Conservation (phyloP, 768 basidiomycete species). For the Leccinum longicurvipes region DNA sequence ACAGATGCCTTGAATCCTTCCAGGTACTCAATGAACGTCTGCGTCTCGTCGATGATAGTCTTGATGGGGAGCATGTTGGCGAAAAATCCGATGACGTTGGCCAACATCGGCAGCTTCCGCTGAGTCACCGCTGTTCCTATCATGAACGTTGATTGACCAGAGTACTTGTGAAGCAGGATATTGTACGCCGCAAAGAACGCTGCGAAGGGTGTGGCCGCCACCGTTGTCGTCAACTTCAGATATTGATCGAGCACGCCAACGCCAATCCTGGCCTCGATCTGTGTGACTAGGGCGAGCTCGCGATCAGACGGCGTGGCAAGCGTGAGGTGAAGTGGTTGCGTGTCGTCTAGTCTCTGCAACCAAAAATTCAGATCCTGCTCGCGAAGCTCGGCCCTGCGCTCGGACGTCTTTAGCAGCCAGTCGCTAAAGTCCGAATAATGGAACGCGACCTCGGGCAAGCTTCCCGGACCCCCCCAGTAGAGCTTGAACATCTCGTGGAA, state of each 20-base stretch:
- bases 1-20: slow-evolving; percentile 21
- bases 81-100: slow-evolving; percentile 29
- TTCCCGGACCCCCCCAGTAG: slow-evolving; percentile 25
- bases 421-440: slow-evolving; percentile 23
- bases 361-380: slow-evolving; percentile 27
- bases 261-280: slow-evolving; percentile 24
- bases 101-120: slow-evolving; percentile 26
- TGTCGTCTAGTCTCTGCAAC: slow-evolving; percentile 17
- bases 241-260: slow-evolving; percentile 19
- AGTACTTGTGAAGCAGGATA: slow-evolving; percentile 32
- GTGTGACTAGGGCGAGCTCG: slow-evolving; percentile 27
- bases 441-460: slow-evolving; percentile 20
- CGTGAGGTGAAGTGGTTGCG: slow-evolving; percentile 19
- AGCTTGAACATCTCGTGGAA: slow-evolving; percentile 29
- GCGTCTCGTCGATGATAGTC: slow-evolving; percentile 22
- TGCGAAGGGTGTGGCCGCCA: slow-evolving; percentile 24
- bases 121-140: slow-evolving; percentile 32
- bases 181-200: slow-evolving; percentile 33
- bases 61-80: slow-evolving; percentile 31
- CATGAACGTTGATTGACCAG: slow-evolving; percentile 26
- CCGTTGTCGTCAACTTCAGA: slow-evolving; percentile 15
- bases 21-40: slow-evolving; percentile 25
- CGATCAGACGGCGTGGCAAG: slow-evolving; percentile 26
- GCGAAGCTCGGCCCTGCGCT: slow-evolving; percentile 24
- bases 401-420: slow-evolving; percentile 27